phyloP scores from a whole-genome alignment of 768 basidiomycete genomes.

The Boletus barrowsii region DNA sequence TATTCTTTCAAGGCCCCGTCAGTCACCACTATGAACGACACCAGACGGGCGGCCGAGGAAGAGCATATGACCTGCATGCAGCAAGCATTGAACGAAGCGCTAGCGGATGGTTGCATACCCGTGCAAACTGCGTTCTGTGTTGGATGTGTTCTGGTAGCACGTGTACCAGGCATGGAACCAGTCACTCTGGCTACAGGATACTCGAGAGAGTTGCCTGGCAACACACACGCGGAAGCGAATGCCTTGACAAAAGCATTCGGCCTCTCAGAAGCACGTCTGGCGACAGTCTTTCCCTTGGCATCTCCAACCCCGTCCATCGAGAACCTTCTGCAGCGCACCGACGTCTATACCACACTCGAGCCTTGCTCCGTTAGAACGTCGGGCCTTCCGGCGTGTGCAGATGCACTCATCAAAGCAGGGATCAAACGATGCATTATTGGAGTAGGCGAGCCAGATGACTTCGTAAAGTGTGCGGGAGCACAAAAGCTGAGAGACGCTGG shows the following conservation, averaged over 20 bases:
- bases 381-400: constrained; percentile 81
- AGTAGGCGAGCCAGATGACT: constrained; percentile 88
- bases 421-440: constrained; percentile 83
- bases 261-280: constrained; percentile 45
- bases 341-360: constrained; percentile 94
- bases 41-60: constrained; percentile 6
- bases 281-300: constrained; percentile 40
- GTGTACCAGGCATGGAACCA: constrained; percentile 40
- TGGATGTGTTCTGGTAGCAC: constrained; percentile 72
- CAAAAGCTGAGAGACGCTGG: constrained; percentile 65
- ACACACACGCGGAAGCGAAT: constrained; percentile 97
- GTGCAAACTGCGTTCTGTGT: constrained; percentile 83
- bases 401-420: constrained; percentile 70
- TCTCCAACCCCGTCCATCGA: constrained; percentile 32
- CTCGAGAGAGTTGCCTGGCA: constrained; percentile 88
- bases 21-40: constrained; percentile 1
- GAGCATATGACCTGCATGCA: constrained; percentile 47
- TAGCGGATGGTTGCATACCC: constrained; percentile 55
- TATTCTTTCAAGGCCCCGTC: too few relatives aligned
- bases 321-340: constrained; percentile 53
- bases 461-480: constrained; percentile 90
- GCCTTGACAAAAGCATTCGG: constrained; percentile 68
- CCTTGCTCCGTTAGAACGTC: constrained; percentile 91
- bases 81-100: constrained; percentile 67
- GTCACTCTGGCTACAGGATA: constrained; percentile 74